Evolutionary conservation across 345 rosid species (phyloP).

Genomic region (Heritiera littoralis): DNA sequence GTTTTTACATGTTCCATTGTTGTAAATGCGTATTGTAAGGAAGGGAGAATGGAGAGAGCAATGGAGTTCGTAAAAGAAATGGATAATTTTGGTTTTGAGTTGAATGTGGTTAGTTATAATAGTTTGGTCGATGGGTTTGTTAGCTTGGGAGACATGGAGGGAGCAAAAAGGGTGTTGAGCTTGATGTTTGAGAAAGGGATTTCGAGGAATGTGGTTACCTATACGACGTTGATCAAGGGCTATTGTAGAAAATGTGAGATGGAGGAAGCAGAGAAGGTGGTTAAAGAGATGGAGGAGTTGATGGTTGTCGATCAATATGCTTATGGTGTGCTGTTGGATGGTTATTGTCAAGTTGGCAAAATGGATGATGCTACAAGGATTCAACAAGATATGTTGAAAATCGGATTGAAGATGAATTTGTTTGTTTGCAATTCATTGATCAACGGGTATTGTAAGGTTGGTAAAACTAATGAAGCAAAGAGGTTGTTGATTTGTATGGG

Average conservation of each 20-base stretch:
- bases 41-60: slow-evolving; percentile 48
- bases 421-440: slow-evolving; percentile 72
- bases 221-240: slow-evolving; percentile 62
- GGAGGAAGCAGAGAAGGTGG: slow-evolving; percentile 62
- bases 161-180: slow-evolving; percentile 41
- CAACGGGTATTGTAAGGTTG: slow-evolving; percentile 76
- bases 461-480: slow-evolving; percentile 53
- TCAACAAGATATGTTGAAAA: slow-evolving; percentile 56
- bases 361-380: slow-evolving; percentile 61
- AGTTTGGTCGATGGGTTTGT: slow-evolving; percentile 78
- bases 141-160: slow-evolving; percentile 55
- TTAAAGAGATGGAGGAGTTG: slow-evolving; percentile 36
- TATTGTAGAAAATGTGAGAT: slow-evolving; percentile 51
- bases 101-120: slow-evolving; percentile 71
- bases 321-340: slow-evolving; percentile 79
- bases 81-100: slow-evolving; percentile 57
- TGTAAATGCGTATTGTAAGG: slow-evolving; percentile 74
- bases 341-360: slow-evolving; percentile 65
- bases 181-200: slow-evolving; percentile 57
- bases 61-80: slow-evolving; percentile 46
- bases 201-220: slow-evolving; percentile 50
- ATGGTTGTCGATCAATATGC: slow-evolving; percentile 54
- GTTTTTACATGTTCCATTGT: slow-evolving; percentile 69
- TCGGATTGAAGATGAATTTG: slow-evolving; percentile 64
- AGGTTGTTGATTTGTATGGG: slow-evolving; percentile 40